phyloP scores from a whole-genome alignment of 2,329 filamentous ascomycete genomes.

The Nemania sp. region DNA sequence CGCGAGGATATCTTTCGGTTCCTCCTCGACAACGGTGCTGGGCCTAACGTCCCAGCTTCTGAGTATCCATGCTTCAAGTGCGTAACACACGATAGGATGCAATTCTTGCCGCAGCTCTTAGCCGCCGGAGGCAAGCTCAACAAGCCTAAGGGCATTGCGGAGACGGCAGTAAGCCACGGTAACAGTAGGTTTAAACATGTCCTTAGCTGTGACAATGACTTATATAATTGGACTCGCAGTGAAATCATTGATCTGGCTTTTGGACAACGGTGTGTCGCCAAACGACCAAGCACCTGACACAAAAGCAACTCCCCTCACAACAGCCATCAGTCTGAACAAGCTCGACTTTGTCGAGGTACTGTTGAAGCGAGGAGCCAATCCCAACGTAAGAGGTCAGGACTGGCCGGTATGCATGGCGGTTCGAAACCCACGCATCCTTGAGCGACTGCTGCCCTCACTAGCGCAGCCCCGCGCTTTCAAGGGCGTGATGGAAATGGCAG shows the following conservation, averaged over 20 bases:
- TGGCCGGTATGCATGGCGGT: slow-evolving; percentile 75
- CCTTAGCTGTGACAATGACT: not conserved
- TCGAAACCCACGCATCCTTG: slow-evolving; percentile 60
- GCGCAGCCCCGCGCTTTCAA: slow-evolving; percentile 64
- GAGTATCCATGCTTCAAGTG: slow-evolving; percentile 72
- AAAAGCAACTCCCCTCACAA: slow-evolving; percentile 65
- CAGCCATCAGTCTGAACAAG: slow-evolving; percentile 64
- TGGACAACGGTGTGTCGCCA: slow-evolving; percentile 61
- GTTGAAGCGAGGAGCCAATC: slow-evolving; percentile 53
- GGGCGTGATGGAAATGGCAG: slow-evolving; percentile 69
- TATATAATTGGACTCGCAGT: slow-evolving; percentile 29
- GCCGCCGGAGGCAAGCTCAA: slow-evolving; percentile 62
- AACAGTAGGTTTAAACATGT: slow-evolving; percentile 44
- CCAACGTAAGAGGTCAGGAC: slow-evolving; percentile 65
- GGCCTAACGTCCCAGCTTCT: slow-evolving; percentile 64
- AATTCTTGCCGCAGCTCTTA: slow-evolving; percentile 62
- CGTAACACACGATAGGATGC: slow-evolving; percentile 65
- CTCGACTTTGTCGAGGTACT: slow-evolving; percentile 54
- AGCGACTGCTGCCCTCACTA: slow-evolving; percentile 59
- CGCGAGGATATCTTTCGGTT: slow-evolving; percentile 63
- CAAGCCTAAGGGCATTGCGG: slow-evolving; percentile 66
- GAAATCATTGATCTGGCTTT: slow-evolving; percentile 62
- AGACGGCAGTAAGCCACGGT: slow-evolving; percentile 64
- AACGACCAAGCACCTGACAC: slow-evolving; percentile 60
- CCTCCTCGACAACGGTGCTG: slow-evolving; percentile 61